phyloP scores from a whole-genome alignment of 441 rosid species.

The Croton laevigatus region DNA sequence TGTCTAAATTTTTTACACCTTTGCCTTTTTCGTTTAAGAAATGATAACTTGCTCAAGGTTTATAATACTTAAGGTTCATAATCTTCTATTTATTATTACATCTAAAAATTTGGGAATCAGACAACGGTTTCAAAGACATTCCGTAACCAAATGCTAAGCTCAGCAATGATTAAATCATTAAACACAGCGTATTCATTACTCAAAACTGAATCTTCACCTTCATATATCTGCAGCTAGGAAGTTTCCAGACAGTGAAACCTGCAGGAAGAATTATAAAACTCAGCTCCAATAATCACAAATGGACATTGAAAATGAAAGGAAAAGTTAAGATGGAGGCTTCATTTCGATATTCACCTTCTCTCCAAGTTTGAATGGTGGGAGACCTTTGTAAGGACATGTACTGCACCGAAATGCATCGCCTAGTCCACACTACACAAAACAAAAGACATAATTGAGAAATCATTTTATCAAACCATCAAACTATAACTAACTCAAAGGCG shows the following conservation, averaged over 20 bases:
- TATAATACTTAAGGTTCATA: no score
- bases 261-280: conserved; percentile 17
- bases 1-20: no score
- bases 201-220: conserved; percentile 3
- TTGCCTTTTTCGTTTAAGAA: no score
- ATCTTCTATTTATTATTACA: no score
- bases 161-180: no score
- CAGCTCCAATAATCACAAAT: not conserved
- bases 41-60: no score
- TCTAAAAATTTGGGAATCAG: no score
- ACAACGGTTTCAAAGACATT: no score
- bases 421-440: conserved; percentile 65
- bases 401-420: conserved; percentile 97
- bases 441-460: not conserved
- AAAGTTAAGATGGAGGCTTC: not conserved
- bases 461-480: not conserved
- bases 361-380: conserved; percentile 79
- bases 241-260: conserved; percentile 70
- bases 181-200: no score
- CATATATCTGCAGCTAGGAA: conserved; percentile 81
- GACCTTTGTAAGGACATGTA: conserved; percentile 94
- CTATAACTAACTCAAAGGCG: not conserved
- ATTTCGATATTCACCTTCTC: conserved; percentile 59
- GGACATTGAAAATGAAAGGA: not conserved
- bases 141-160: no score